Conservation (phyloP, 2,329 filamentous ascomycete genomes). For the Aureobasidium zeae region DNA sequence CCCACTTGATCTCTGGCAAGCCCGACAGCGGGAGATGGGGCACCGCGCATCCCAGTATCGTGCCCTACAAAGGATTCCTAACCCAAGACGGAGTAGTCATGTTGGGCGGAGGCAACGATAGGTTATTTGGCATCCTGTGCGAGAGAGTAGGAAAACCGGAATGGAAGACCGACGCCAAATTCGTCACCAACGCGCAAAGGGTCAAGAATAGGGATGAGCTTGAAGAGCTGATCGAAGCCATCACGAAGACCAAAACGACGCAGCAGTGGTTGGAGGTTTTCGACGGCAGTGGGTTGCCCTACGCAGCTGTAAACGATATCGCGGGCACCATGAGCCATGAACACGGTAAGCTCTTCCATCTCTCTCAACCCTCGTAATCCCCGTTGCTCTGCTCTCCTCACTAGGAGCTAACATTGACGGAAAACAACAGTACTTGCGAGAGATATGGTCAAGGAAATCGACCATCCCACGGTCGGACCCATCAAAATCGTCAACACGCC, state of each 20-base stretch:
- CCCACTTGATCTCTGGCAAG: constrained; percentile 77
- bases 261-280: constrained; percentile 78
- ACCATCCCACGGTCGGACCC: constrained; percentile 73
- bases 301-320: constrained; percentile 89
- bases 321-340: constrained; percentile 73
- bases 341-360: constrained; percentile 51
- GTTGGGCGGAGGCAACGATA: constrained; percentile 55
- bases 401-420: neutral
- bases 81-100: constrained; percentile 55
- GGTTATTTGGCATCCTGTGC: constrained; percentile 51
- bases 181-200: constrained; percentile 49
- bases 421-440: constrained; percentile 51
- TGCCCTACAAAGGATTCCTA: constrained; percentile 80
- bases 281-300: constrained; percentile 88
- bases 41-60: constrained; percentile 95
- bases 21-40: constrained; percentile 88
- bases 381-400: constrained; percentile 2
- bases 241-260: constrained; percentile 70
- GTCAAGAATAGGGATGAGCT: constrained; percentile 65
- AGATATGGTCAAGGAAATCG: constrained; percentile 80
- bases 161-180: constrained; percentile 49
- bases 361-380: neutral
- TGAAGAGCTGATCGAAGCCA: constrained; percentile 66
- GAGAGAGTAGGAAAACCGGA: constrained; percentile 48
- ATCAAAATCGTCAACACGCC: constrained; percentile 90